Conservation (phyloP, 1,139 yeast species). For the Suhomyces bolitotheri region DNA sequence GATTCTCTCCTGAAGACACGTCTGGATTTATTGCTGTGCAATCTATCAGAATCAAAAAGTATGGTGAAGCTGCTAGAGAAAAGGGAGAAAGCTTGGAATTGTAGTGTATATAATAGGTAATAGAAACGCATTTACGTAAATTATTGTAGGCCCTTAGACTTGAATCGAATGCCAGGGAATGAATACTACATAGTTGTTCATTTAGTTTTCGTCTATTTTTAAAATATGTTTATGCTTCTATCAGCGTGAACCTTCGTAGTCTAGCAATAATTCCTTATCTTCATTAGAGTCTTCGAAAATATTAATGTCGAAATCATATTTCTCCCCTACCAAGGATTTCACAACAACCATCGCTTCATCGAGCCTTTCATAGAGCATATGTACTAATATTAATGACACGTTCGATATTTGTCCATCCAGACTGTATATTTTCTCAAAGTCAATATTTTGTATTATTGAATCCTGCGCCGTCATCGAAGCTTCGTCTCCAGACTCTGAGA, state of each 20-base stretch:
- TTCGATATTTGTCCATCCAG: conserved; percentile 36
- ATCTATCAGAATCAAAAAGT: conserved; percentile 96
- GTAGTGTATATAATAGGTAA: conserved; percentile 5
- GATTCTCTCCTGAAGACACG: conserved; percentile 96
- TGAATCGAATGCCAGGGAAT: no score
- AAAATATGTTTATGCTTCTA: no score
- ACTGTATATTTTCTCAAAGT: conserved; percentile 30
- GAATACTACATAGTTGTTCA: no score
- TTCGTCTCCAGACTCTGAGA: background rate
- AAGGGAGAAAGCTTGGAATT: conserved; percentile 52
- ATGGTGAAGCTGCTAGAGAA: conserved; percentile 92
- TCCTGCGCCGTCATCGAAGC: background rate
- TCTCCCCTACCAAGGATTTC: conserved; percentile 41
- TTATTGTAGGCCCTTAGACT: no score
- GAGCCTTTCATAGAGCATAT: conserved; percentile 33
- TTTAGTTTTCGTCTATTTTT: no score
- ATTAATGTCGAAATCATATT: conserved; percentile 24
- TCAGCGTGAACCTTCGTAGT: background rate
- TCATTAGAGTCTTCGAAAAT: conserved; percentile 13
- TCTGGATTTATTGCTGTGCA: conserved; percentile 97
- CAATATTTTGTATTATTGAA: conserved; percentile 21
- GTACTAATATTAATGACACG: conserved; percentile 32
- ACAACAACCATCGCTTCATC: conserved; percentile 34
- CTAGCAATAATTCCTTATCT: background rate
- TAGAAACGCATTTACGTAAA: no score